These are phyloP conservation scores for Phytophthora hibernalis DNA, from an alignment of 352 stramenopile genomes.

Conservation along the genomic window DNA sequence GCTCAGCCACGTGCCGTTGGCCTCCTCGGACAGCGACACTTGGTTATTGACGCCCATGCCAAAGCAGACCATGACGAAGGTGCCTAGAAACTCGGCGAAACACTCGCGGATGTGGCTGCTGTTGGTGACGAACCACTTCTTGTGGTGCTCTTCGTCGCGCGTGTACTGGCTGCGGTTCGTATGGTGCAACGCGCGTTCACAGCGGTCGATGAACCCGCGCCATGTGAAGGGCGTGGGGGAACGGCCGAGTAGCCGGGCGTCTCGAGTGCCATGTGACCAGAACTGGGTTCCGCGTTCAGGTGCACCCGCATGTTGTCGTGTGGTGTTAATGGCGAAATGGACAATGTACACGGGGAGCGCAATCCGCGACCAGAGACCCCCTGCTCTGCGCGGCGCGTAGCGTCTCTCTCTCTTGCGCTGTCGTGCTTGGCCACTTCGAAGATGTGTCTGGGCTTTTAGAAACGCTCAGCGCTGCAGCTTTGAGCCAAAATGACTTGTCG, in stretches of 20 bases:
- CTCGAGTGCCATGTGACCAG: neutral
- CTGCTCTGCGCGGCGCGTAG: neutral
- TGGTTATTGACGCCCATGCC: constrained; percentile 72
- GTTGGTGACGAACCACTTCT: constrained; percentile 31
- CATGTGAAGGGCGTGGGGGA: neutral
- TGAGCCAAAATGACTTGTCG: too few species aligned
- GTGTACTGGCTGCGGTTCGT: constrained; percentile 42
- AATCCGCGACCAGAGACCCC: neutral
- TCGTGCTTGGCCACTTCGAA: too few species aligned
- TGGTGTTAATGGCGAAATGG: neutral
- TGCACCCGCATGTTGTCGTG: neutral
- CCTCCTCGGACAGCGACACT: constrained; percentile 52
- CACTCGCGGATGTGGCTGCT: constrained; percentile 49
- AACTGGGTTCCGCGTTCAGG: neutral
- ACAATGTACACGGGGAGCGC: neutral
- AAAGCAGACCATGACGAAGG: constrained; percentile 63
- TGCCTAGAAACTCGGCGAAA: constrained; percentile 53
- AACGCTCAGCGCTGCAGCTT: too few species aligned
- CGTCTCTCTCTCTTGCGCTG: neutral
- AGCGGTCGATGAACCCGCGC: constrained; percentile 12
- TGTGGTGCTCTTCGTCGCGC: constrained; percentile 26
- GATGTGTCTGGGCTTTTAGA: too few species aligned
- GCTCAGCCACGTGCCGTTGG: constrained; percentile 62
- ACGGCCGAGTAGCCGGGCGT: constrained; percentile 1
- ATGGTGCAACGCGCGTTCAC: constrained; percentile 41